Percentiles rank a stretch among this genome's conserved stretches.
Evolutionary conservation across 257 asterid species (phyloP).

Genomic region (Agastache rugosa): DNA sequence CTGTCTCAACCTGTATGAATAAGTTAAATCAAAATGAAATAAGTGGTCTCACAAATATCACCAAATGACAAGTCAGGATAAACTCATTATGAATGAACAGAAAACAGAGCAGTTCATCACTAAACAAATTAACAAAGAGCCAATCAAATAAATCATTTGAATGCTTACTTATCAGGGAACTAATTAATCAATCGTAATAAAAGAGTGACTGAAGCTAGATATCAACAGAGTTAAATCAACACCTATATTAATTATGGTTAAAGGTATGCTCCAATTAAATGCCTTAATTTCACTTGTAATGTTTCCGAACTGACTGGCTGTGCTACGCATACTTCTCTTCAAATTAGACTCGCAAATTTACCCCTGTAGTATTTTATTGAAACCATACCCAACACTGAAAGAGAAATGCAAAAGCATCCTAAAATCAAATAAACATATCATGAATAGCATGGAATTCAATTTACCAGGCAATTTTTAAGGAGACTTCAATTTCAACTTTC

Average conservation of each 20-base stretch:
- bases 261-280: constrained; percentile 1
- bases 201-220: background rate
- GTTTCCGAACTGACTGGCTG: too few relatives aligned
- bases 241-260: background rate
- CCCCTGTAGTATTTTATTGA: too few relatives aligned
- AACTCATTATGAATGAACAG: constrained; percentile 15
- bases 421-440: too few relatives aligned
- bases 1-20: constrained; percentile 89
- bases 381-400: too few relatives aligned
- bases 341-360: too few relatives aligned
- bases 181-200: constrained; percentile 18
- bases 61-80: constrained; percentile 14
- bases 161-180: background rate
- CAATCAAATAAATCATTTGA: constrained; percentile 21
- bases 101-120: constrained; percentile 20
- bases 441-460: too few relatives aligned
- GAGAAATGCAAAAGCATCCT: too few relatives aligned
- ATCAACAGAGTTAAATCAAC: background rate
- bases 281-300: constrained; percentile 20
- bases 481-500: too few relatives aligned
- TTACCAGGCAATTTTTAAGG: too few relatives aligned
- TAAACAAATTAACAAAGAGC: constrained; percentile 12
- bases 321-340: too few relatives aligned
- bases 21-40: constrained; percentile 34
- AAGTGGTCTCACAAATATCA: constrained; percentile 5